A percentile compares a stretch with the other conserved stretches of the same genome.
These are phyloP conservation scores for Ogataea parapolymorpha DNA, from an alignment of 805 yeast species.

Conservation along the genomic window DNA sequence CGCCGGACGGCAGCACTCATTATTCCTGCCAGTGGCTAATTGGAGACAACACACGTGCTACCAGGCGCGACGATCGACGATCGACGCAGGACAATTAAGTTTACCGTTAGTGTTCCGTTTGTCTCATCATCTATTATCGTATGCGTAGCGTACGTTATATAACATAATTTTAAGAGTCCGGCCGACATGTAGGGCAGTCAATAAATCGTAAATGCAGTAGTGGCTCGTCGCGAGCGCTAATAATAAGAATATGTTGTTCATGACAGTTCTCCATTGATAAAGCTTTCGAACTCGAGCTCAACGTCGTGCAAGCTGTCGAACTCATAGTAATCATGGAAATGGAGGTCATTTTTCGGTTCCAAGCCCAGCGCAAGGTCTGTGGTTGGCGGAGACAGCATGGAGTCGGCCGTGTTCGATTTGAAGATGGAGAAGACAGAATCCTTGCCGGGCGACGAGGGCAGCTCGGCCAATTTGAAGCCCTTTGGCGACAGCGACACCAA, in stretches of 20 bases:
- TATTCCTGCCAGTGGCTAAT: not conserved
- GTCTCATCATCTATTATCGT: slow-evolving; percentile 2
- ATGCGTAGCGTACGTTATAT: slow-evolving; percentile 7
- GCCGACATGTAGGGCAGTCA: not conserved
- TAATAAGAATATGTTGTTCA: slow-evolving; percentile 6
- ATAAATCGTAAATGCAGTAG: slow-evolving; percentile 6
- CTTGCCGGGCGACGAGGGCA: slow-evolving; percentile 17
- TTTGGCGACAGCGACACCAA: slow-evolving; percentile 20
- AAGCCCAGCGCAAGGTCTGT: slow-evolving; percentile 5
- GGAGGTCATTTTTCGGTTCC: slow-evolving; percentile 12
- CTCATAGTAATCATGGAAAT: slow-evolving; percentile 22
- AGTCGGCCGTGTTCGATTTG: slow-evolving; percentile 13
- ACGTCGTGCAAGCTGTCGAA: slow-evolving; percentile 23
- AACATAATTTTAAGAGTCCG: not conserved
- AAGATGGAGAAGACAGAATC: slow-evolving; percentile 11
- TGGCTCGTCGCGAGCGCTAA: slow-evolving; percentile 6
- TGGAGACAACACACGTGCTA: not conserved
- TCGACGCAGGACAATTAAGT: not conserved
- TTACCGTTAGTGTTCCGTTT: not conserved
- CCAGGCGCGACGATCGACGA: slow-evolving; percentile 1
- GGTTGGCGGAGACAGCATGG: slow-evolving; percentile 12
- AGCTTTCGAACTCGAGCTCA: slow-evolving; percentile 30
- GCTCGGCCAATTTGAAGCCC: slow-evolving; percentile 19
- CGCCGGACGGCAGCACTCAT: too few species aligned
- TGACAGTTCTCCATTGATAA: slow-evolving; percentile 26